Evolutionary conservation across 2,329 filamentous ascomycete species (phyloP), one percentile per base, ranked within the genome.

Genomic region (Diaporthe vaccinii): DNA sequence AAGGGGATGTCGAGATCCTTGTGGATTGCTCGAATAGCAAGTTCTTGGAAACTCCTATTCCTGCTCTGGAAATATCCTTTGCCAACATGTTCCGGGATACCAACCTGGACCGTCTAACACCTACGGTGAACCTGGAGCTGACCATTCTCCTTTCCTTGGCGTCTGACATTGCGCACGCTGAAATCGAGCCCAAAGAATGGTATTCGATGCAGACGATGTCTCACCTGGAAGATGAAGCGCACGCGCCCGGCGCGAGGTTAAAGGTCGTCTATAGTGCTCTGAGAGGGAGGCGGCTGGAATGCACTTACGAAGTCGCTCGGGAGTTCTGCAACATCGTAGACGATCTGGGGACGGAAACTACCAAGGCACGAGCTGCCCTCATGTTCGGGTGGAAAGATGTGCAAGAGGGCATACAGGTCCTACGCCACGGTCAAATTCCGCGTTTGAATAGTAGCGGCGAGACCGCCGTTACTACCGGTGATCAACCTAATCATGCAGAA

Each of bases 241-340:
- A 76, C 28, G 75, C 76, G 6, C 73, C 75, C 31, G 75, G 75
- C 2, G 46, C 55, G 44, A 65, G 75, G 17, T 34, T 76, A 36
- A 73, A 70, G 39, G 41, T 51, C n/a, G 51, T 95, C 5, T 94
- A 92, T 81, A 91, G 92, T 0, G 87, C 90, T 0, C 87, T 95
- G 78, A 81, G 81, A 8, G 85, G 84, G 1, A 89, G 87, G 72
- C 81, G 85, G 5, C 87, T 96, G 49, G 86, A 94, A 2, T 94
- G 92, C 82, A 94, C 93, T 0, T 81, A 85, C 34, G 90, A 93
- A 78, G 93, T 93, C 0, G 91, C 90, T 0, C 86, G 85, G 39
- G 89, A 93, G 25, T 93, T 95, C 86, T 87, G 87, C 31, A 88
- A 92, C 73, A 92, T 94, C 73, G 90, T 93, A 14, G 84, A 87